These are phyloP conservation scores for Lathyrus sativus DNA, from an alignment of 306 rosid genomes.

Conservation along the genomic window DNA sequence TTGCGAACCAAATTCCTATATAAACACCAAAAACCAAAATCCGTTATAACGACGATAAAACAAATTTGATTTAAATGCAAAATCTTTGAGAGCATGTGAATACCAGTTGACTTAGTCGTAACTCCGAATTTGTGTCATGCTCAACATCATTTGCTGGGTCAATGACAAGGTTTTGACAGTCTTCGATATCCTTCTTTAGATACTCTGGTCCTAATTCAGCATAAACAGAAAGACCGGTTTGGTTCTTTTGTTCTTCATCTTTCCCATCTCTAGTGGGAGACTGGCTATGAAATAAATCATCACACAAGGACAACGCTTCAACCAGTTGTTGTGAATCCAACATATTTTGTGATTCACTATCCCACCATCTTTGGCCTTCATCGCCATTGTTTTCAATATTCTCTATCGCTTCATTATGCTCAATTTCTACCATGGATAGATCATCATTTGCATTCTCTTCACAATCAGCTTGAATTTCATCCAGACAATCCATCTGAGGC, in stretches of 20 bases:
- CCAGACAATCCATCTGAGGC: constrained; percentile 37
- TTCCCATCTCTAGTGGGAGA: constrained; percentile 52
- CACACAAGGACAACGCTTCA: constrained; percentile 69
- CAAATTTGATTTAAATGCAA: background rate
- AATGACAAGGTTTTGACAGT: constrained; percentile 63
- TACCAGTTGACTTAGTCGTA: constrained; percentile 86
- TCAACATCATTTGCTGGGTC: constrained; percentile 59
- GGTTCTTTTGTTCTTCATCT: constrained; percentile 45
- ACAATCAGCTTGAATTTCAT: constrained; percentile 51
- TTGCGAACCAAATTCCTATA: constrained; percentile 72
- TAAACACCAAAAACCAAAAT: constrained; percentile 35
- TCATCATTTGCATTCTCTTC: constrained; percentile 42
- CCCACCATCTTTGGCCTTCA: constrained; percentile 82
- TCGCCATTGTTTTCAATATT: constrained; percentile 45
- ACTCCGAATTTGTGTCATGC: constrained; percentile 66
- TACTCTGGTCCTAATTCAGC: constrained; percentile 68
- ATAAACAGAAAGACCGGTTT: constrained; percentile 60
- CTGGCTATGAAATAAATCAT: constrained; percentile 77
- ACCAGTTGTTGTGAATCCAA: constrained; percentile 80
- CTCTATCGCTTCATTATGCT: constrained; percentile 38
- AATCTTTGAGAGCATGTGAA: constrained; percentile 8
- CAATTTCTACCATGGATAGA: constrained; percentile 34
- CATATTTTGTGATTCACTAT: constrained; percentile 79
- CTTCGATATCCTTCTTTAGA: constrained; percentile 82
- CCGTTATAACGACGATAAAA: constrained; percentile 2